A percentile compares a stretch with the other conserved stretches of the same genome.
phyloP scores from a whole-genome alignment of 352 stramenopile genomes.

The Phytophthora colocasiae region DNA sequence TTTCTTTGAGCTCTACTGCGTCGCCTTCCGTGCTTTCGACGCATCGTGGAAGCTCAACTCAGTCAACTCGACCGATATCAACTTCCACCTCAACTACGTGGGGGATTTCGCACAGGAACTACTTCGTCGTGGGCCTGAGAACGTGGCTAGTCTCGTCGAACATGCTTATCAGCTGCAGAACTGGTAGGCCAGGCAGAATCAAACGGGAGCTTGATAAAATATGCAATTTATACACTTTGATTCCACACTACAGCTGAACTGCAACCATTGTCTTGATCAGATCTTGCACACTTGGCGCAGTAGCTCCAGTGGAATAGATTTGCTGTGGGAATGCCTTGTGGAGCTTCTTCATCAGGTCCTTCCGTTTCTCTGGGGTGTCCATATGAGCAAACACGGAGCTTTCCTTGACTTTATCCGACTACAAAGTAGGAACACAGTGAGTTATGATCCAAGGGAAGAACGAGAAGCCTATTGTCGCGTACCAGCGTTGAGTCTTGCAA shows the following conservation, averaged over 20 bases:
- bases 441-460: not conserved
- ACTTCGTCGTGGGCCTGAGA: slow-evolving; percentile 69
- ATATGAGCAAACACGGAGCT: slow-evolving; percentile 45
- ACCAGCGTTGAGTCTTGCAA: slow-evolving; percentile 57
- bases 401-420: slow-evolving; percentile 51
- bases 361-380: slow-evolving; percentile 52
- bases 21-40: slow-evolving; percentile 79
- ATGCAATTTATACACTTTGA: slow-evolving; percentile 39
- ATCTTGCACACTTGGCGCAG: slow-evolving; percentile 29
- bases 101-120: slow-evolving; percentile 77
- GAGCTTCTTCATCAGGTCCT: slow-evolving; percentile 48
- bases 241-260: slow-evolving; percentile 16
- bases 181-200: slow-evolving; percentile 46
- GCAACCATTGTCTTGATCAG: slow-evolving; percentile 36
- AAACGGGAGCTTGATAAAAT: slow-evolving; percentile 29
- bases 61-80: slow-evolving; percentile 57
- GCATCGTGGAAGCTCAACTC: slow-evolving; percentile 64
- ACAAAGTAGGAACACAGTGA: not conserved
- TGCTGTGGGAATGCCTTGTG: slow-evolving; percentile 24
- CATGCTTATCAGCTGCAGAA: slow-evolving; percentile 80
- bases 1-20: slow-evolving; percentile 83
- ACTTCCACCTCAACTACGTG: slow-evolving; percentile 74
- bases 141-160: slow-evolving; percentile 66
- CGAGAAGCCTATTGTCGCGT: not conserved
- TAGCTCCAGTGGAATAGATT: not conserved